phyloP scores from a whole-genome alignment of 176 grass and related monocot species.

The Avena eriantha region DNA sequence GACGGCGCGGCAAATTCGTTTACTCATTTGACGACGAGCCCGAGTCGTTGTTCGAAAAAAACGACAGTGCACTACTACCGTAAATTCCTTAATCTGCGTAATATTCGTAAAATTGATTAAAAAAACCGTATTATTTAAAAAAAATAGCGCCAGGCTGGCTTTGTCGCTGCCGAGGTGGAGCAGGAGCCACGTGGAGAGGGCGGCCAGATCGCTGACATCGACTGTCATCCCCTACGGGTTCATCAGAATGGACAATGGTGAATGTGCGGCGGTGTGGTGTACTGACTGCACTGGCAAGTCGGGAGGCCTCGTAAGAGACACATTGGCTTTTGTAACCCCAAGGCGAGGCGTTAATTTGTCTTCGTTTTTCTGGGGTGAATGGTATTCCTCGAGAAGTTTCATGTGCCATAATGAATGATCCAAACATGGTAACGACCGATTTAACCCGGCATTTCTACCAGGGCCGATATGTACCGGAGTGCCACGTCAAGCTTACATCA shows the following conservation, averaged over 20 bases:
- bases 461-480: no score
- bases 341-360: neutral
- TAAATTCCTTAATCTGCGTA: no score
- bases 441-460: no score
- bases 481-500: no score
- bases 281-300: neutral
- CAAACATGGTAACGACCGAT: neutral
- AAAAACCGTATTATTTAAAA: no score
- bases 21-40: no score
- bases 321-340: neutral
- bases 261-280: neutral
- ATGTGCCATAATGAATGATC: neutral
- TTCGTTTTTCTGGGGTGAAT: neutral
- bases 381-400: neutral
- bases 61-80: no score
- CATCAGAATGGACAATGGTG: neutral
- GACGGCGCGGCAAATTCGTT: no score
- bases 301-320: neutral
- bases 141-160: slow-evolving; percentile 16
- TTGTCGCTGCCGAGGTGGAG: slow-evolving; percentile 11
- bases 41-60: no score
- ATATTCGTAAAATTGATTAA: no score
- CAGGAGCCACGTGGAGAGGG: neutral
- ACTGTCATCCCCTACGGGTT: neutral
- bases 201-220: neutral